phyloP scores from a whole-genome alignment of 2,329 filamentous ascomycete genomes.

The Sporothrix pseudoabietina region DNA sequence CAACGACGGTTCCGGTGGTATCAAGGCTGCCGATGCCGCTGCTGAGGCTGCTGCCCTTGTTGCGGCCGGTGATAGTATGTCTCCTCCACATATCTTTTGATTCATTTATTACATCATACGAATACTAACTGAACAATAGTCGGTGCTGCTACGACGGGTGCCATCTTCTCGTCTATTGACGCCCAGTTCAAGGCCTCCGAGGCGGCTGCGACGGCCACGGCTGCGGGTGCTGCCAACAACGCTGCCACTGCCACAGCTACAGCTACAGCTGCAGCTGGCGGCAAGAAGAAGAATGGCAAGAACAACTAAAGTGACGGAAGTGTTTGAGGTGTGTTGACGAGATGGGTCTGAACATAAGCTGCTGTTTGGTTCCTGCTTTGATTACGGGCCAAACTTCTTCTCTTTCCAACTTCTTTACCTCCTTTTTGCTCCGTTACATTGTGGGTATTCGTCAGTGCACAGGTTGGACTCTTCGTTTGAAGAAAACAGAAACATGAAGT shows the following conservation, averaged over 20 bases:
- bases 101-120: too few species aligned
- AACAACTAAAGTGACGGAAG: constrained; percentile 15
- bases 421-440: too few species aligned
- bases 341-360: too few species aligned
- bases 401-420: too few species aligned
- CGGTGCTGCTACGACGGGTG: constrained; percentile 32
- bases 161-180: constrained; percentile 32
- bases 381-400: not conserved
- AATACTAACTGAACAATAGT: constrained; percentile 18
- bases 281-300: constrained; percentile 24
- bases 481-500: too few species aligned
- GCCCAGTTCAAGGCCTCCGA: constrained; percentile 31
- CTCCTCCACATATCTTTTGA: too few species aligned
- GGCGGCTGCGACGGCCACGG: constrained; percentile 21
- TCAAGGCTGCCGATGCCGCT: constrained; percentile 25
- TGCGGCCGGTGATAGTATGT: constrained; percentile 27
- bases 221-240: constrained; percentile 19
- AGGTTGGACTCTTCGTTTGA: too few species aligned
- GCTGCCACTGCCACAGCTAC: not conserved
- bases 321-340: not conserved
- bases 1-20: constrained; percentile 29
- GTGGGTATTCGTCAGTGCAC: too few species aligned
- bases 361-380: too few species aligned
- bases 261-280: not conserved
- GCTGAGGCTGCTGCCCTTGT: constrained; percentile 31